Percentiles rank a stretch among this genome's conserved stretches.
Evolutionary conservation across 106 monocot species (phyloP).

Genomic region (Apostasia ramifera): DNA sequence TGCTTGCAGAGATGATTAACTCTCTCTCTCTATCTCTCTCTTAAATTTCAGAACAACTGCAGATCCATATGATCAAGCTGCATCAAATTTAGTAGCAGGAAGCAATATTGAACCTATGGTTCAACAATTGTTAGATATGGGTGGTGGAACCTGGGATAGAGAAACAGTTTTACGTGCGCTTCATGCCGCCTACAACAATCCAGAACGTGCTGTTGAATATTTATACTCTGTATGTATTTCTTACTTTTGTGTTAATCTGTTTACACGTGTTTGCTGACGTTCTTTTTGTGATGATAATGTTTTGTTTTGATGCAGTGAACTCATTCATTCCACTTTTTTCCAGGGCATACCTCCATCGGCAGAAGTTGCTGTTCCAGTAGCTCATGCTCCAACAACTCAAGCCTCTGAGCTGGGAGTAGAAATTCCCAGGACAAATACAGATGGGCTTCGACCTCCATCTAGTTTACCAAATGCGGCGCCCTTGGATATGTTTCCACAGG

Average conservation of each 20-base stretch:
- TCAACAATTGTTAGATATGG: constrained; percentile 92
- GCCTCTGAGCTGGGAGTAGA: constrained; percentile 21
- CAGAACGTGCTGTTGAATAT: constrained; percentile 98
- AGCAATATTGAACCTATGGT: constrained; percentile 65
- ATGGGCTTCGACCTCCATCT: constrained; percentile 26
- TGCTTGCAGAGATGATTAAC: too few relatives aligned
- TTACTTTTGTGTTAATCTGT: not conserved
- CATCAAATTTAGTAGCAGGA: constrained; percentile 69
- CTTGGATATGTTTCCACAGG: constrained; percentile 94
- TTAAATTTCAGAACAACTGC: constrained; percentile 28
- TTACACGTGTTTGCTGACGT: too few relatives aligned
- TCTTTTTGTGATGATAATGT: not conserved
- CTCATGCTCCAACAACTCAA: constrained; percentile 15
- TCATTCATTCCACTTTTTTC: constrained; percentile 2
- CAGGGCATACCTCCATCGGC: constrained; percentile 86
- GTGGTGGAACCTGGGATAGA: constrained; percentile 94
- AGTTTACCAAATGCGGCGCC: constrained; percentile 82
- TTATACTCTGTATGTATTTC: constrained; percentile 70
- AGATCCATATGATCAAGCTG: constrained; percentile 76
- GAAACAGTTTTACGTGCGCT: constrained; percentile 79
- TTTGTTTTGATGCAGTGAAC: not conserved
- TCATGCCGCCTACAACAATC: constrained; percentile 96
- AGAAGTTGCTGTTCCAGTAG: constrained; percentile 66
- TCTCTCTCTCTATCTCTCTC: not conserved
- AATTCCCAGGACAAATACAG: constrained; percentile 18